These are phyloP conservation scores for Trypanosoma melophagium DNA, from an alignment of 208 protist genomes.

Conservation along the genomic window DNA sequence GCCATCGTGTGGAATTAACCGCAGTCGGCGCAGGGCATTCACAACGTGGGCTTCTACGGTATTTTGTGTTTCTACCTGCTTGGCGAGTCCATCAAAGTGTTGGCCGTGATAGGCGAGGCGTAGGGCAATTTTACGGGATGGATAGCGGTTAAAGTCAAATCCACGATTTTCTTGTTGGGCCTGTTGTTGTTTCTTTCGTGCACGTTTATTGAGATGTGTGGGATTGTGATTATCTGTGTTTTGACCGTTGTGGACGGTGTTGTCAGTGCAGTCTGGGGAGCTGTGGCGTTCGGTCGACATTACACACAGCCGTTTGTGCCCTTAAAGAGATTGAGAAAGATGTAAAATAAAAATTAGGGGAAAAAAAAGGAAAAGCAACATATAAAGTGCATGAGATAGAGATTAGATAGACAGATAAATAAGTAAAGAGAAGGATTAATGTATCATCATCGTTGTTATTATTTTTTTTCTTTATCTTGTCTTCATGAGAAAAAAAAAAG, in stretches of 20 bases:
- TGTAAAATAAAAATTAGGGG: too few species aligned
- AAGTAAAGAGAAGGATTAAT: too few species aligned
- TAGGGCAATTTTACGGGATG: conserved; percentile 73
- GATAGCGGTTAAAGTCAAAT: conserved; percentile 71
- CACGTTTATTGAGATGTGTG: neutral
- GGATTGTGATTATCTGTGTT: neutral
- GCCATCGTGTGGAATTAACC: conserved; percentile 57
- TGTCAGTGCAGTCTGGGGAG: neutral
- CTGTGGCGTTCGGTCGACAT: neutral
- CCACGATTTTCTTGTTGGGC: conserved; percentile 32
- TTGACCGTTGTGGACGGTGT: too few species aligned
- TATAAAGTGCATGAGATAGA: too few species aligned
- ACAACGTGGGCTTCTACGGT: conserved; percentile 75
- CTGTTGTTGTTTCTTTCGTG: conserved; percentile 31
- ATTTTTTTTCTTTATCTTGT: too few species aligned
- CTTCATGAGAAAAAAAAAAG: too few species aligned
- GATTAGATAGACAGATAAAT: too few species aligned
- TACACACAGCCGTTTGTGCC: too few species aligned
- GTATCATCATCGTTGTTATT: too few species aligned
- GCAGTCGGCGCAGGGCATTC: conserved; percentile 47
- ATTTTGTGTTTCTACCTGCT: conserved; percentile 82
- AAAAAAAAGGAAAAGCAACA: too few species aligned
- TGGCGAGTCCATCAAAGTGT: conserved; percentile 78
- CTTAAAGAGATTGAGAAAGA: too few species aligned
- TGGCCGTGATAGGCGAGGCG: conserved; percentile 90